phyloP scores from a whole-genome alignment of 768 basidiomycete species.

The Panaeolus cyanescens region DNA sequence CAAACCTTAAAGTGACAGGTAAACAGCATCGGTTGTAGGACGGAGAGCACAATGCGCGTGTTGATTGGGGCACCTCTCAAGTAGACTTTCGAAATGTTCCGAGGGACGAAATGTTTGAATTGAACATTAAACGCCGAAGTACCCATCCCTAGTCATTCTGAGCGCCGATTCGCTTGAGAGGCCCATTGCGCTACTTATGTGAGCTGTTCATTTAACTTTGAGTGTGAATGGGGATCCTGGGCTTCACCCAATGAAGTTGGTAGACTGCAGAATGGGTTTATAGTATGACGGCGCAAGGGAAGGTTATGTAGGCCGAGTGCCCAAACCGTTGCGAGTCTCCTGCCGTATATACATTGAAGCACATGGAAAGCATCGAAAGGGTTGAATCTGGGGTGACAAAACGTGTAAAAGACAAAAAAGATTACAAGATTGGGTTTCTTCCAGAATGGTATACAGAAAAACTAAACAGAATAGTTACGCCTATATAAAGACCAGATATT shows the following conservation, averaged over 20 bases:
- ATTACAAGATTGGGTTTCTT: not conserved
- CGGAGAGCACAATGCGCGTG: not conserved
- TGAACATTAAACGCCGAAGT: not conserved
- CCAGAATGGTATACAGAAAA: not conserved
- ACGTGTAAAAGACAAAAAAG: not conserved
- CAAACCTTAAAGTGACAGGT: not conserved
- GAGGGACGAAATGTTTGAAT: not conserved
- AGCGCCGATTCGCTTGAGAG: no score
- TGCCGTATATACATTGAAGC: no score
- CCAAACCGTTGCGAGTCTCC: no score
- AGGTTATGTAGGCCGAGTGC: no score
- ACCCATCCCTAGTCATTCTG: no score
- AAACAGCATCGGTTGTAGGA: not conserved
- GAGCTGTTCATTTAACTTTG: no score
- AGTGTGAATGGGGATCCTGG: no score
- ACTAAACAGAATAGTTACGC: not conserved
- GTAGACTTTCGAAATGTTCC: no score
- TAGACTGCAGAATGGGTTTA: no score
- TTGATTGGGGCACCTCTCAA: not conserved
- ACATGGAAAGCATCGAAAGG: not conserved
- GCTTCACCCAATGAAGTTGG: no score
- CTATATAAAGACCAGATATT: not conserved
- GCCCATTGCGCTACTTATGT: no score
- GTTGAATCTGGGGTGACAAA: not conserved
- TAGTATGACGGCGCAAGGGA: no score